Evolutionary conservation across 306 rosid genomes (phyloP), one percentile per base, ranked within the genome.

Genomic region (Boehmeria nivea): DNA sequence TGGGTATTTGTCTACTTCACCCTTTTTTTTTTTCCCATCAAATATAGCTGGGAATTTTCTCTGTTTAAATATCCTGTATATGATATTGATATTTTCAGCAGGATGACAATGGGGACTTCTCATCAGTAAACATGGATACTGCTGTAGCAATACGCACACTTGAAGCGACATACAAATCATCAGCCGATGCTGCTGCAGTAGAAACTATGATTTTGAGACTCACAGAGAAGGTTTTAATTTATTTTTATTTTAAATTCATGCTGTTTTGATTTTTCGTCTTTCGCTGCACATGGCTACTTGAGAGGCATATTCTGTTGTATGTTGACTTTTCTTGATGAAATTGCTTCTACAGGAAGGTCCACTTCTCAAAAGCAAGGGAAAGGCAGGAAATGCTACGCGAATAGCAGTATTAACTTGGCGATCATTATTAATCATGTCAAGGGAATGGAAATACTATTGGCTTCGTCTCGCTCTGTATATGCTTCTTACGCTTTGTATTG

Each of bases 391-490:
- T 75, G 82, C 83, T 40, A 85, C 95, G 3, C 74, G 90, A 50
- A 60, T 85, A 54, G 96, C 95, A n/a, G 95, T 87, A 42, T 72
- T 93, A 76, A 87, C 96, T 4, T 93, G 96, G 95, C 83, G 99
- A 75, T 93, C 99, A 2, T 76, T 93, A 72, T 74, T 93, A 54
- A 85, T 93, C 58, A 88, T 93, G 87, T 93, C 96, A 61, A 83
- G 99, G 80, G 99, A 93, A 65, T 87, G 99, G 99, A 84, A 77
- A 70, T 87, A 87, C 77, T 93, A 87, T 61, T 93, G 99, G 99
- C 89, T 93, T 62, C 96, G 95, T 51, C 99, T 93, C 64, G 71
- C 83, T 83, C 99, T 93, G 69, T 77, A 64, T 62, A 78, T 93
- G 94, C 85, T 93, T 47, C 83, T 93, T 38, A 73, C 96, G 0